phyloP scores from a whole-genome alignment of 148 eudicot species.

The Fallopia convolvulus region DNA sequence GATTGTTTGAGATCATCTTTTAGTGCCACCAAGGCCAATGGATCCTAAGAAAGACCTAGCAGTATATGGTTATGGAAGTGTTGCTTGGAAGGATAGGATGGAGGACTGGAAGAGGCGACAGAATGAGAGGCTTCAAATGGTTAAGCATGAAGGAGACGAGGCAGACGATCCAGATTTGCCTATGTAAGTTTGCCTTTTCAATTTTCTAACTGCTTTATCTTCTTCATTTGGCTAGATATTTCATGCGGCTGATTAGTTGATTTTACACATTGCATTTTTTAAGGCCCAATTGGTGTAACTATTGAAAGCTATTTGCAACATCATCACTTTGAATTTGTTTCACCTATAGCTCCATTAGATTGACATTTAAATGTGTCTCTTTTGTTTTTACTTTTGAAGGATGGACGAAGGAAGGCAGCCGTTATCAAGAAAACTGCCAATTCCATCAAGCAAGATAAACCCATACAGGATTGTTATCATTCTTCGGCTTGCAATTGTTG shows the following conservation, averaged over 20 bases:
- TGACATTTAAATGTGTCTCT: neutral
- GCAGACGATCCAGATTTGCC: conserved; percentile 64
- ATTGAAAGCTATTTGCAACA: neutral
- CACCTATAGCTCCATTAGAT: neutral
- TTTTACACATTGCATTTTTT: neutral
- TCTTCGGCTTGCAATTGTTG: conserved; percentile 77
- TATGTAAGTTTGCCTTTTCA: conserved; percentile 33
- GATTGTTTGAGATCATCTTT: neutral
- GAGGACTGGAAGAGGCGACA: conserved; percentile 74
- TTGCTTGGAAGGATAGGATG: conserved; percentile 77
- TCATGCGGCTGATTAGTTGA: neutral
- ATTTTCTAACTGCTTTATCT: neutral
- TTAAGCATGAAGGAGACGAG: conserved; percentile 56
- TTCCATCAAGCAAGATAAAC: conserved; percentile 89
- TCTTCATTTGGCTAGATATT: neutral
- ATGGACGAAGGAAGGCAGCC: conserved; percentile 99
- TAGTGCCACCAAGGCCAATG: conserved; percentile 69
- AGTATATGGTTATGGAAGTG: conserved; percentile 65
- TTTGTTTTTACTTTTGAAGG: conserved; percentile 31
- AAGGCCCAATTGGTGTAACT: neutral
- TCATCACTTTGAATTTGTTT: neutral
- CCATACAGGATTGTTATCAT: conserved; percentile 82
- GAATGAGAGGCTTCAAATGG: conserved; percentile 54
- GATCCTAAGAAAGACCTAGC: conserved; percentile 77
- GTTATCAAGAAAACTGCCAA: conserved; percentile 81